phyloP scores from a whole-genome alignment of 2,329 filamentous ascomycete species.

The Cladorrhinum sp. region DNA sequence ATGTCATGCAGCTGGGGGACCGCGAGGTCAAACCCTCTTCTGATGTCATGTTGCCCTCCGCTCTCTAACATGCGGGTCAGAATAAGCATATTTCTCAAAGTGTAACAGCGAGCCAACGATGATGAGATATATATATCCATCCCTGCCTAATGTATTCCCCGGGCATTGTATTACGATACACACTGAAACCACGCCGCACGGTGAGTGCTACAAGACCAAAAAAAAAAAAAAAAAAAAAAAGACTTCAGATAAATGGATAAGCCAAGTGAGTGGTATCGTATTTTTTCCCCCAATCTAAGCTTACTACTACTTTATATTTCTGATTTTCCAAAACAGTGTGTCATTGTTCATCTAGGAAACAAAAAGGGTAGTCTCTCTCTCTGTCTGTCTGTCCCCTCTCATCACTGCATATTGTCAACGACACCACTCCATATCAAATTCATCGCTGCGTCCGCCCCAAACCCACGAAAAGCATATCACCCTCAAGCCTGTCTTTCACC shows the following conservation, averaged over 20 bases:
- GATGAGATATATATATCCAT: background rate
- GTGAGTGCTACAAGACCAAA: background rate
- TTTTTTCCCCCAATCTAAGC: no score
- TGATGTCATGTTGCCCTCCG: no score
- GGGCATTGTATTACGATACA: background rate
- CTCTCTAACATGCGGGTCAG: no score
- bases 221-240: background rate
- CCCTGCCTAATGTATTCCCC: background rate
- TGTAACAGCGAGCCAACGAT: background rate
- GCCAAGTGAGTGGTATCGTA: no score
- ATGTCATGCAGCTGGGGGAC: no score
- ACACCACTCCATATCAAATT: background rate
- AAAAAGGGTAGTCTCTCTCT: slow-evolving; percentile 18
- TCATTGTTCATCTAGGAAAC: background rate
- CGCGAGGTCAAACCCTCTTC: no score
- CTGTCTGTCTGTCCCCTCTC: background rate
- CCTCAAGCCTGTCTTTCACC: background rate
- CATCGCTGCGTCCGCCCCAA: background rate
- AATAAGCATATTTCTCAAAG: background rate
- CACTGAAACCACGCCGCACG: background rate
- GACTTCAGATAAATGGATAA: background rate
- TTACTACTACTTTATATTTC: background rate
- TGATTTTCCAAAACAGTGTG: background rate
- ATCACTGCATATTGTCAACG: background rate
- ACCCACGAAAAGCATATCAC: background rate